Conservation (phyloP, 2,329 filamentous ascomycete genomes). For the Thyridium curvatum region DNA sequence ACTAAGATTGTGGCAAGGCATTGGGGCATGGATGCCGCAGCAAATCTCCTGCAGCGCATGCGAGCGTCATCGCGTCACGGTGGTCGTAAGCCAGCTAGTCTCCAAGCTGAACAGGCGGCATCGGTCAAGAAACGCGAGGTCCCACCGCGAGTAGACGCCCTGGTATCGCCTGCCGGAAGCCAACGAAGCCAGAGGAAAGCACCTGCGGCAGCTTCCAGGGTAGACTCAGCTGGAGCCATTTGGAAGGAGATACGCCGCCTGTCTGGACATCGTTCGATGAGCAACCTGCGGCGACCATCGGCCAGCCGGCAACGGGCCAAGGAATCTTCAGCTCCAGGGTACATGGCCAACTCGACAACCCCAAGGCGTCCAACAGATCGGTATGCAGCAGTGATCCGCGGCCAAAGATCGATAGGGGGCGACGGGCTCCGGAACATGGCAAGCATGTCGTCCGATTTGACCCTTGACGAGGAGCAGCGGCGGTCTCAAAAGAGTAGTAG, state of each 20-base stretch:
- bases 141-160: neutral
- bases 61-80: neutral
- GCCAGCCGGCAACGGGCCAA: too few relatives aligned
- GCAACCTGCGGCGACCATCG: too few relatives aligned
- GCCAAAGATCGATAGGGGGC: neutral
- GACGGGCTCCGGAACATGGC: slow-evolving; percentile 1
- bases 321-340: too few relatives aligned
- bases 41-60: slow-evolving; percentile 30
- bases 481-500: slow-evolving; percentile 4
- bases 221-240: neutral
- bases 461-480: neutral
- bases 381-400: neutral
- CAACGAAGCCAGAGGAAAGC: neutral
- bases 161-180: slow-evolving; percentile 2
- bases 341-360: neutral
- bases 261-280: too few relatives aligned
- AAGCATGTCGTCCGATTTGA: slow-evolving; percentile 1
- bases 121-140: slow-evolving; percentile 2
- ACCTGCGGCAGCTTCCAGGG: neutral
- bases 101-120: neutral
- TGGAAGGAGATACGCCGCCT: too few relatives aligned
- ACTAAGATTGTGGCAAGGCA: slow-evolving; percentile 39
- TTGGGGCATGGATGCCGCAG: slow-evolving; percentile 40
- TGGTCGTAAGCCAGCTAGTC: neutral
- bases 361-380: neutral